Base-by-base conservation (phyloP, 352 stramenopile genomes). In the Globisporangium nodosum region DNA sequence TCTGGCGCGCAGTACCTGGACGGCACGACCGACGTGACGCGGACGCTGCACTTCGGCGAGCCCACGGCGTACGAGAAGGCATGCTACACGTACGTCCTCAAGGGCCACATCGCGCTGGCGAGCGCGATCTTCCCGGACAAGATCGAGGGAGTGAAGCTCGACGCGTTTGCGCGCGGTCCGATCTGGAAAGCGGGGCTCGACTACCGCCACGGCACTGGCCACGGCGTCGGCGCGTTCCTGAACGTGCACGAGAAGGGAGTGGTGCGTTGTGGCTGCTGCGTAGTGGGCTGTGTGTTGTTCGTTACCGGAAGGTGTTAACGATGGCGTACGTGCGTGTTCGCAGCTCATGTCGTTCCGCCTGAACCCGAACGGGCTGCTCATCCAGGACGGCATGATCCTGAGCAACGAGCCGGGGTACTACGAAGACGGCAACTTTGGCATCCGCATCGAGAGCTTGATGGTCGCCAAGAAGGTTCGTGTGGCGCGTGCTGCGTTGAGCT, bases 341-440 rank as follows among this genome's bases (percentile, higher is more conserved):
- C 58, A 91, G 79, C 62, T 93, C 20, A 61, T 92, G 60, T 96
- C 84, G n/a, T 93, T 93, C 70, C 82, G 81, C 15, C 64, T 93
- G 39, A 94, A 92, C 65, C 77, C 78, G 62, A 91, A 86, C 50
- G 81, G 81, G 0, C 33, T 94, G 45, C 76, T 91, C 31, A 93
- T 94, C 51, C 83, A 87, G 51, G 76, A 94, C 42, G 96, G 97
- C 21, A 99, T 99, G 98, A 91, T 98, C 42, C 80, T 99, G 39
- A 98, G 88, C 57, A 99, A 99, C 68, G 98, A 95, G 65, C 98
- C 98, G 40, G 98, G 98, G 4, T 99, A 99, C 71, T 99, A 99
- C 65, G 91, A 98, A 63, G 84, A 97, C 63, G 96, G 96, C 43
- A 86, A 96, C 47, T 99, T 99, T 79, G 97, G 98, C 39, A 98